phyloP scores from a whole-genome alignment of 805 yeast species.

The Metschnikowia dekortorum region DNA sequence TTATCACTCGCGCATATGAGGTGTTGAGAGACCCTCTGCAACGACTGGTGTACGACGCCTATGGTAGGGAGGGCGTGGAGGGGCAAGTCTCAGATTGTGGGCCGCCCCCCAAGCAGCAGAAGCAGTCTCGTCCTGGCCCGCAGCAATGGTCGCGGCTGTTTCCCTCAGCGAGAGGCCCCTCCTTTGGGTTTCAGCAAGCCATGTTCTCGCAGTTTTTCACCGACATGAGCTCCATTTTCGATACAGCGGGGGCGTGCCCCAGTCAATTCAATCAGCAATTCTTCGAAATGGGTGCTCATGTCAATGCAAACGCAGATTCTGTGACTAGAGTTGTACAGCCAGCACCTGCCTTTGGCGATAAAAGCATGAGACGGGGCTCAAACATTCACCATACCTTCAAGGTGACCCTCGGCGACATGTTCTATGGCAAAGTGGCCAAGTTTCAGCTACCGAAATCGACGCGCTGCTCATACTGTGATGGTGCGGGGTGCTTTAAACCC shows the following conservation, averaged over 20 bases:
- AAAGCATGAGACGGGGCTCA: slow-evolving; percentile 8
- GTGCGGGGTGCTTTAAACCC: slow-evolving; percentile 45
- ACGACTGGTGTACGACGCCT: slow-evolving; percentile 48
- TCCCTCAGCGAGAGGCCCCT: background rate
- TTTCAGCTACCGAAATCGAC: slow-evolving; percentile 50
- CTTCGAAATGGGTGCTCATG: slow-evolving; percentile 4
- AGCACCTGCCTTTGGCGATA: slow-evolving; percentile 5
- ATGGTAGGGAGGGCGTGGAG: slow-evolving; percentile 45
- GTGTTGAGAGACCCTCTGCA: slow-evolving; percentile 45
- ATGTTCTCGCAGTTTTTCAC: slow-evolving; percentile 35
- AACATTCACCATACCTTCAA: slow-evolving; percentile 54
- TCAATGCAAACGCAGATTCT: background rate
- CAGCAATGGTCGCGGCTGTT: background rate
- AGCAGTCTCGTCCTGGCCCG: background rate
- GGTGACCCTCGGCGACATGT: slow-evolving; percentile 53
- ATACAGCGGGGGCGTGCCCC: slow-evolving; percentile 3
- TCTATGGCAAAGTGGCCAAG: slow-evolving; percentile 52
- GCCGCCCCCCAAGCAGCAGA: slow-evolving; percentile 2
- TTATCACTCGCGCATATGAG: slow-evolving; percentile 64
- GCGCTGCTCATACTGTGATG: slow-evolving; percentile 48
- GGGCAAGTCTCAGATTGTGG: slow-evolving; percentile 17
- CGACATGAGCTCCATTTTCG: slow-evolving; percentile 29
- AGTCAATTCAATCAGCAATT: background rate
- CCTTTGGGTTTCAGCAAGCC: slow-evolving; percentile 12
- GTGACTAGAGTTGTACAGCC: slow-evolving; percentile 8